Base-by-base conservation (phyloP, 129 eudicot species). In the Erigeron canadensis region DNA sequence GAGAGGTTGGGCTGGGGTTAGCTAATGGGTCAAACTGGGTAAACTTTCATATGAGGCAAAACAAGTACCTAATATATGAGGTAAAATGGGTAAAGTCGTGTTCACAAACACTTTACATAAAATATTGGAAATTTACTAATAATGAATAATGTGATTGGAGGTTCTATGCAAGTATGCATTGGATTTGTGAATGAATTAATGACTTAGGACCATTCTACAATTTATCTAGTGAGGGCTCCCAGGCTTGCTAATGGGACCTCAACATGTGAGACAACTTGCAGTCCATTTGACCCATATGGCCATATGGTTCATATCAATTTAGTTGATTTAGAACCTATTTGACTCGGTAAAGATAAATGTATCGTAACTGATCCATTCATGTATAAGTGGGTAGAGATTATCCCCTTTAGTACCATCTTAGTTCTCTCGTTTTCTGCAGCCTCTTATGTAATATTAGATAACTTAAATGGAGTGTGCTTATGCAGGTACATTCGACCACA, bases 401-500 rank as follows among this genome's bases (percentile, higher is more conserved):
- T 16, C 34, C 2, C 1, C 34, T 28, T 28, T 28, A 28, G 2
- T 28, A 3, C 34, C 34, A 28, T 28, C 34, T 3, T 28, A 28
- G 34, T 50, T 57, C 7, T 22, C 17, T 23, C 6, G 5, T 4
- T 57, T 19, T 6, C 22, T 9, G 39, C 53, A 5, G 64, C 40
- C 17, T 12, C 22, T 3, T 58, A 21, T 53, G 16, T 41, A 10
- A 19, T 61, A 7, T 17, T 16, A 23, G 67, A 38, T 45, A 44
- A 5, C 65, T 56, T 5, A 69, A 43, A 44, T 1, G 23, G 45
- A 23, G 19, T 38, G 23, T 71, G 64, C 19, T 5, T 73, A 37
- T 87, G 84, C 88, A 95, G 99, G 89, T 95, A 84, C 71, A 83
- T 95, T 79, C 83, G 99, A 85, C 99, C 99, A 45, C 97, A 95